Conservation (phyloP, 768 basidiomycete genomes). For the Auricularia sp. region DNA sequence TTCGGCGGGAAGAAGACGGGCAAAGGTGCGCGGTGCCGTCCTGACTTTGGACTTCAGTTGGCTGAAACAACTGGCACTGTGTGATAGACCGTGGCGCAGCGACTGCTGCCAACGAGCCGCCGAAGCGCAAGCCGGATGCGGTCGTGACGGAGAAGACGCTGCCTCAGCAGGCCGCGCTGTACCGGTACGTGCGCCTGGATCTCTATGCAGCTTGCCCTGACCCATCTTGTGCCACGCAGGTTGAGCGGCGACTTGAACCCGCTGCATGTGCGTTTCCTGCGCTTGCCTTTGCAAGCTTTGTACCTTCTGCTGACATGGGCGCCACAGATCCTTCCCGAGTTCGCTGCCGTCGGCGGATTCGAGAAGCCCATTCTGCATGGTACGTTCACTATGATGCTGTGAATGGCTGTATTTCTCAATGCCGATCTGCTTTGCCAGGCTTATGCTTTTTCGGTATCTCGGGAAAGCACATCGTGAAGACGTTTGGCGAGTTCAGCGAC, state of each 20-base stretch:
- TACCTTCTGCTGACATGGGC: neutral
- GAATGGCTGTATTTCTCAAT: no score
- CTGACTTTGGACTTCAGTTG: neutral
- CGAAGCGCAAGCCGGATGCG: conserved; percentile 76
- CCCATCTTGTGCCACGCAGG: conserved; percentile 27
- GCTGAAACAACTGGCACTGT: neutral
- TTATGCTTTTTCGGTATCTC: conserved; percentile 90
- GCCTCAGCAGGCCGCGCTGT: conserved; percentile 77
- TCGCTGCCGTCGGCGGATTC: conserved; percentile 92
- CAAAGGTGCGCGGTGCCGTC: conserved; percentile 40
- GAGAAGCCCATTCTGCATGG: conserved; percentile 81
- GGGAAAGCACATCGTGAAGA: conserved; percentile 83
- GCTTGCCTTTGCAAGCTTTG: neutral
- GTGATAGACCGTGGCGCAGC: conserved; percentile 78
- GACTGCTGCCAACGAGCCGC: conserved; percentile 69
- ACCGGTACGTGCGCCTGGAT: conserved; percentile 46
- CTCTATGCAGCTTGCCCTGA: neutral
- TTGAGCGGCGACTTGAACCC: conserved; percentile 90
- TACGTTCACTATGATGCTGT: conserved; percentile 11
- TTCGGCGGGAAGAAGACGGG: conserved; percentile 88
- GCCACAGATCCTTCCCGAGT: conserved; percentile 76
- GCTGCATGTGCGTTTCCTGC: conserved; percentile 52
- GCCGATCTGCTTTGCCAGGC: conserved; percentile 26
- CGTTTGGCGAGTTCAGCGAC: conserved; percentile 77
- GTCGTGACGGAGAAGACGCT: conserved; percentile 83